Base-by-base conservation (phyloP, 495 filamentous ascomycete genomes). In the Penicillium atrosanguineum region DNA sequence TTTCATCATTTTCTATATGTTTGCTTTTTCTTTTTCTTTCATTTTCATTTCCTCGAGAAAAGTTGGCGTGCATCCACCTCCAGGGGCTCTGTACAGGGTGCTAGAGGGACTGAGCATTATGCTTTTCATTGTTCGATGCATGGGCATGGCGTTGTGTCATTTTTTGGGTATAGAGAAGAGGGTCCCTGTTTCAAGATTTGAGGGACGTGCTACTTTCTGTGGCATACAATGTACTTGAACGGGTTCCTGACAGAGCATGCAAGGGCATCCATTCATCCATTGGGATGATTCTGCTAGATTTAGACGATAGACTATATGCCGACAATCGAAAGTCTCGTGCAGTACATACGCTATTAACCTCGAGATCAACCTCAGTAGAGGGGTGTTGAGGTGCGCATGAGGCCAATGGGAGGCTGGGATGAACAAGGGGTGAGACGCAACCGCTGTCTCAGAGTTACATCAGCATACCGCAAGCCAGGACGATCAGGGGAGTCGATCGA, bases 401-500 rank as follows among this genome's bases (percentile, higher is more conserved):
- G 44, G 21, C 43, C 31, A 44, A 57, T 51, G 19, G 38, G 18
- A 43, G 57, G 53, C 26, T 48, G 57, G 48, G 5, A 23, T 26
- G 52, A 60, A 36, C 53, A 50, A 57, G 58, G 50, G 56, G 29
- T 51, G 46, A 46, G 54, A 61, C 53, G 34, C 50, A 36, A 46
- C 46, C 50, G 43, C 37, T 47, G 59, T 61, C 50, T 61, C 50
- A 61, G 47, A 61, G 59, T 61, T 55, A 57, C 59, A 57, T 57
- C 26, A 14, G 45, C 59, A 61, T 61, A 43, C 59, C 50, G 39
- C 38, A 40, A 39, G 28, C 21, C 0, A 20, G 38, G 43, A 28
- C 21, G 29, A 46, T 36, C 20, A 47, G 44, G 42, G 40, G 26
- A 18, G 14, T 19, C 40, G 49, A 48, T 41, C 29, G 14, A n/a